Evolutionary conservation across 208 protist species (phyloP), one percentile per base, ranked within the genome.

Genomic region (Crithidia sp.): DNA sequence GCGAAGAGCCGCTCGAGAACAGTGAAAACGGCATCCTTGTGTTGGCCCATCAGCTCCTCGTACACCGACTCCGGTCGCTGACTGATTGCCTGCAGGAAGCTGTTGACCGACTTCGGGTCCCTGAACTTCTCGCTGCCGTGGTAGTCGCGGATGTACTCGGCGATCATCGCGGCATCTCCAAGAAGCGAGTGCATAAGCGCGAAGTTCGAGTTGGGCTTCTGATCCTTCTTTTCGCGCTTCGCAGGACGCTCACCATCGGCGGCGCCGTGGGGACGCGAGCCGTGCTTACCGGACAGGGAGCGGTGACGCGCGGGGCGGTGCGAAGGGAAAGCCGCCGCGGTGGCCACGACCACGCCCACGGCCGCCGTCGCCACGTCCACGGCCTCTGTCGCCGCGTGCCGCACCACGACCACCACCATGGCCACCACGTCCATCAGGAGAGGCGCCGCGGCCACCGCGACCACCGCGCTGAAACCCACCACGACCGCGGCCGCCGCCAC

Each of bases 11-110:
- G 76, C 67, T 93, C 87, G 2, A 96, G 79, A 6, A 86, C 56
- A 3, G 82, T 68, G 17, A 83, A 71, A 0, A 94, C 81, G 50
- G 90, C 78, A 4, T 63, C 40, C 68, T 92, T 93, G 83, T 88
- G 69, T 36, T 77, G 14, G n/a, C 56, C 37, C 44, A 89, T 85
- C 37, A 96, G 62, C 37, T 59, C 61, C 36, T 47, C 56, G 78
- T 92, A 95, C 7, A 96, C 69, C 16, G 8, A 44, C 5, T 84
- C 78, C 10, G 74, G 57, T 7, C 86, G 81, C 17, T 84, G 82
- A 71, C 89, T 90, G 39, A 94, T 67, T 8, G 87, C 89, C 58
- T 94, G 89, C 58, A 94, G 66, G 40, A 96, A 93, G n/a, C 59
- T 81, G 52, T 92, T 84, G 14, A 93, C 49, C 12, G 81, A 67